Base-by-base conservation (phyloP, 768 basidiomycete species). In the Paxillus rubicundulus region DNA sequence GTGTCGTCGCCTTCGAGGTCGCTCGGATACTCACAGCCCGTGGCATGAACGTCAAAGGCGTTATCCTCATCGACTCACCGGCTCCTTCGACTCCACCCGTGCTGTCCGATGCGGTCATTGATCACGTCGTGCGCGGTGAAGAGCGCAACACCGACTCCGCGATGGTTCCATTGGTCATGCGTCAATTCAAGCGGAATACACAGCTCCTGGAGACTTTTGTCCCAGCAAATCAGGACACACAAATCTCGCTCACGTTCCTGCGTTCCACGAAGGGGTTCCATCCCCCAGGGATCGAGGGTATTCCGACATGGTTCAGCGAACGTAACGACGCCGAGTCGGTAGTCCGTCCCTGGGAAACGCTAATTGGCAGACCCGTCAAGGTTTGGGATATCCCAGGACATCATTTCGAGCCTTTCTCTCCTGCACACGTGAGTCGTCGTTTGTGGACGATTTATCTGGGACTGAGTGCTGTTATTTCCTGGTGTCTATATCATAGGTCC, bases 11-110 rank as follows among this genome's bases (percentile, higher is more conserved):
- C 0, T 88, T 81, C 58, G 87, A 88, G 59, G 69, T 80, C 2
- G 80, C 82, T 16, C 75, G 74, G 1, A 77, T 79, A 24, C 75
- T 89, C 16, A 5, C 12, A 12, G 14, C 45, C 1, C 70, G 61
- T 5, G 80, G 77, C 3, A 57, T 77, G 9, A 45, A 56, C 1
- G 80, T 86, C 18, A 69, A 70, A 46, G 88, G 86, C 0, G 70
- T 89, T 40, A 56, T 88, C 9, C 70, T 88, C 53, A 82, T 90
- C 57, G 88, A 89, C 62, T 75, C 85, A 0, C 86, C 88, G 0
- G 71, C 74, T 51, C 87, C 88, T 0, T 61, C 73, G 9, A 68
- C 74, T n/a, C 75, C 77, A 6, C 72, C 76, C 2, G 74, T 80
- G 7, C 73, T 89, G 32, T 75, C 86, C 7, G 72, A 77, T 34